Evolutionary conservation across 805 yeast species (phyloP).

Genomic region (Kodamaea nitidulidarum): DNA sequence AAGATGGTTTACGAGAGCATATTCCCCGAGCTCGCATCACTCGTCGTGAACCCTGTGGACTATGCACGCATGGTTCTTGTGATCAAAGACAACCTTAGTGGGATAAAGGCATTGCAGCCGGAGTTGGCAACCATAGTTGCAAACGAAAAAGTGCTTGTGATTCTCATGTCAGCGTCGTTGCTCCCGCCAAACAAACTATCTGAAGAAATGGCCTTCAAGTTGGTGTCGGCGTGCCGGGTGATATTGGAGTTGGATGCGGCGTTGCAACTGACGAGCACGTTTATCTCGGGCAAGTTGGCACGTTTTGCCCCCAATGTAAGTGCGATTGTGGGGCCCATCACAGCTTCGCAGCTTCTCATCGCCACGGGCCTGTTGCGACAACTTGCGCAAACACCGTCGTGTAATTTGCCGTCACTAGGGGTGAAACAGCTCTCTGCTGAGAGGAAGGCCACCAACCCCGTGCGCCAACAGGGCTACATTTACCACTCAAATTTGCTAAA

Average conservation of each 20-base stretch:
- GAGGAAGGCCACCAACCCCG: constrained; percentile 30
- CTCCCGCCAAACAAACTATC: constrained; percentile 11
- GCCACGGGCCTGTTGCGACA: constrained; percentile 64
- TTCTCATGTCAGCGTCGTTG: constrained; percentile 65
- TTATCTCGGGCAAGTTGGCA: constrained; percentile 53
- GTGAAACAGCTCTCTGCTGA: constrained; percentile 37
- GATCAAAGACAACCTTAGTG: constrained; percentile 46
- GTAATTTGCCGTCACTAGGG: constrained; percentile 81
- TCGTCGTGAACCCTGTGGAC: constrained; percentile 59
- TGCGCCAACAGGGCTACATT: constrained; percentile 62
- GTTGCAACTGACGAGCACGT: constrained; percentile 43
- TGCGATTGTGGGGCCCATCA: constrained; percentile 63
- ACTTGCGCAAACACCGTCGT: constrained; percentile 68
- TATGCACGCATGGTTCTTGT: constrained; percentile 51
- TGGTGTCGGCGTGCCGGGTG: constrained; percentile 45
- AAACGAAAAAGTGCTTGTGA: constrained; percentile 64
- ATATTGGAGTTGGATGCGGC: constrained; percentile 44
- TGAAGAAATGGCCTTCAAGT: constrained; percentile 28
- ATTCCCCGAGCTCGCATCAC: constrained; percentile 67
- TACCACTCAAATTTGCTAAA: constrained; percentile 59
- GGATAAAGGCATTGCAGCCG: constrained; percentile 26
- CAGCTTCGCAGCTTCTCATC: constrained; percentile 70
- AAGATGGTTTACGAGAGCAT: constrained; percentile 51
- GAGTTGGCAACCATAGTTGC: constrained; percentile 43
- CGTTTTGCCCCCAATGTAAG: constrained; percentile 77